Conservation (phyloP, 2,329 filamentous ascomycete species). For the Clonostachys sp. region DNA sequence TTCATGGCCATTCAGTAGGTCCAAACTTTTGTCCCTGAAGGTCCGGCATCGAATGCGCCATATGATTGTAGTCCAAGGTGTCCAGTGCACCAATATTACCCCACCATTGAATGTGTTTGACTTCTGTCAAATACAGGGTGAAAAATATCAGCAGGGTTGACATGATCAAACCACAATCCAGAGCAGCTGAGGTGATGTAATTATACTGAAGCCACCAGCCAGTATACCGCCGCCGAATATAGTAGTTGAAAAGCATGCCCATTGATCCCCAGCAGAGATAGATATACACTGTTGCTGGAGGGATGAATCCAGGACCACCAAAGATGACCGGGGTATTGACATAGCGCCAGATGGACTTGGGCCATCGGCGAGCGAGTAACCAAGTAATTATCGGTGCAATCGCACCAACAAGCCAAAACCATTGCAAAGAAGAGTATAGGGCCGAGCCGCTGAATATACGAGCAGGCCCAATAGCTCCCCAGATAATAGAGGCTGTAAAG, state of each 20-base stretch:
- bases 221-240: constrained; percentile 57
- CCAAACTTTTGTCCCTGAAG: constrained; percentile 42
- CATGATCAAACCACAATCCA: constrained; percentile 64
- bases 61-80: constrained; percentile 34
- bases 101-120: constrained; percentile 56
- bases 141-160: constrained; percentile 68
- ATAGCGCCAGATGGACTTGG: constrained; percentile 58
- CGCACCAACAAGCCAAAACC: constrained; percentile 67
- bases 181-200: constrained; percentile 67
- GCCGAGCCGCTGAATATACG: constrained; percentile 63
- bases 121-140: constrained; percentile 56
- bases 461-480: constrained; percentile 67
- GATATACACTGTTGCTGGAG: constrained; percentile 66
- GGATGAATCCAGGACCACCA: constrained; percentile 57
- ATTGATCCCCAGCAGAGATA: constrained; percentile 68
- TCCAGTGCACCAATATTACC: constrained; percentile 45
- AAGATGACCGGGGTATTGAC: constrained; percentile 66
- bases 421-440: constrained; percentile 61
- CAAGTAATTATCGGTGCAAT: constrained; percentile 59
- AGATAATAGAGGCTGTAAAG: constrained; percentile 68
- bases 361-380: constrained; percentile 56
- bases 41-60: too few species aligned
- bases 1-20: constrained; percentile 39
- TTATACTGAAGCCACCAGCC: constrained; percentile 79
- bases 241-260: constrained; percentile 65